These are phyloP conservation scores for Kalaharituber pfeilii DNA, from an alignment of 2,329 filamentous ascomycete species.

Conservation along the genomic window DNA sequence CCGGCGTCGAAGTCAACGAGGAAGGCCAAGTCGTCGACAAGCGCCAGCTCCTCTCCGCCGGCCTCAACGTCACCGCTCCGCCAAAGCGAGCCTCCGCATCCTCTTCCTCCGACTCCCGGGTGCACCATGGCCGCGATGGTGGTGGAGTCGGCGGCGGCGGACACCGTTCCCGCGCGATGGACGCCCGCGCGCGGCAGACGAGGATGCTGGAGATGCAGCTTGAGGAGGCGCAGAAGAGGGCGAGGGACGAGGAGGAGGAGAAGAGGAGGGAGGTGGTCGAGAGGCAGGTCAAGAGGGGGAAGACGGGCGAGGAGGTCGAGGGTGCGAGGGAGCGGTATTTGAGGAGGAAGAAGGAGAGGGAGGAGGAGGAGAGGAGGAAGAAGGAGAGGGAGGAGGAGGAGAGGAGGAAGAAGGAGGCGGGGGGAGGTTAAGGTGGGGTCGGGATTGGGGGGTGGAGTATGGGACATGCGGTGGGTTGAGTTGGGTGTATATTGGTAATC, in stretches of 20 bases:
- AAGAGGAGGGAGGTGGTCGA: constrained; percentile 45
- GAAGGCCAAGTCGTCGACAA: constrained; percentile 73
- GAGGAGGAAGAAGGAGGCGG: too few species aligned
- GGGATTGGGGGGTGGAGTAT: too few species aligned
- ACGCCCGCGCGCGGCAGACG: constrained; percentile 57
- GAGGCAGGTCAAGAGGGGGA: constrained; percentile 53
- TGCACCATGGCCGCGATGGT: constrained; percentile 23
- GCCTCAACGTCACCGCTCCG: constrained; percentile 44
- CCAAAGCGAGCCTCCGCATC: neutral
- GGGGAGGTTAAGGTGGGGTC: too few species aligned
- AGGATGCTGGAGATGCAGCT: constrained; percentile 65
- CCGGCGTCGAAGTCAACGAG: constrained; percentile 54
- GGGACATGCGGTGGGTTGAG: too few species aligned
- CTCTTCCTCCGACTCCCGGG: neutral
- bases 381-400: constrained; percentile 18
- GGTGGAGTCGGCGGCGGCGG: too few species aligned
- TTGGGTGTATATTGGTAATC: too few species aligned
- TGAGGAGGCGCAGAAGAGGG: constrained; percentile 53
- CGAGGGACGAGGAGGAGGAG: constrained; percentile 49
- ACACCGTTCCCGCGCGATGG: too few species aligned
- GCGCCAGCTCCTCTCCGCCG: constrained; percentile 57
- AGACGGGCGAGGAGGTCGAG: constrained; percentile 58
- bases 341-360: constrained; percentile 56
- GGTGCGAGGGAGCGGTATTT: constrained; percentile 66
- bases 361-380: constrained; percentile 45